These are phyloP conservation scores for Penicillium atrosanguineum DNA, from an alignment of 495 filamentous ascomycete genomes.

Conservation along the genomic window DNA sequence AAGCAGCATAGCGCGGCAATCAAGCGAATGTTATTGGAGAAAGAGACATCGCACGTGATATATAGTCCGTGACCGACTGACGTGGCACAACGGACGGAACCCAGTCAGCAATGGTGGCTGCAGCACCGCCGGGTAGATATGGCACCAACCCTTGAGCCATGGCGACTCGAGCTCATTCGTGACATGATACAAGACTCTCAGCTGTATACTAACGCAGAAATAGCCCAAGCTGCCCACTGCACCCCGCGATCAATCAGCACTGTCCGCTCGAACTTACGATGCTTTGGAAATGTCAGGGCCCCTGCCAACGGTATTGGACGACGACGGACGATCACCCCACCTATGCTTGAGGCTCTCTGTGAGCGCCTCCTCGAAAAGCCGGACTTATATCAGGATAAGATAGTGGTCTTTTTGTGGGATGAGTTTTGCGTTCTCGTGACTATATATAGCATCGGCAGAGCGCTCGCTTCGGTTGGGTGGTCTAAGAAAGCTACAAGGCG, in stretches of 20 bases:
- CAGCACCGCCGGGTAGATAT: too few relatives aligned
- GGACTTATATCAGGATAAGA: slow-evolving; percentile 16
- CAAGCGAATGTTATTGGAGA: too few relatives aligned
- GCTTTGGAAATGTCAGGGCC: slow-evolving; percentile 23
- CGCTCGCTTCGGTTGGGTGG: slow-evolving; percentile 6
- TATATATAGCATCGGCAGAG: slow-evolving; percentile 3
- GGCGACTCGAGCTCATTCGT: neutral
- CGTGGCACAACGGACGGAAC: too few relatives aligned
- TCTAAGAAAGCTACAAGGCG: slow-evolving; percentile 11
- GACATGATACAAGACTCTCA: slow-evolving; percentile 4
- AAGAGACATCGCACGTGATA: too few relatives aligned
- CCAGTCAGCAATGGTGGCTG: too few relatives aligned
- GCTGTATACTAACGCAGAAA: slow-evolving; percentile 14
- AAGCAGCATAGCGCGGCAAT: too few relatives aligned
- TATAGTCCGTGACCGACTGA: too few relatives aligned
- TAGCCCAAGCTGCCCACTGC: slow-evolving; percentile 20
- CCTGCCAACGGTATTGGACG: slow-evolving; percentile 18
- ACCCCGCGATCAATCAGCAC: slow-evolving; percentile 18
- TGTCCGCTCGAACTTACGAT: slow-evolving; percentile 23
- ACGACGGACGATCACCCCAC: slow-evolving; percentile 13
- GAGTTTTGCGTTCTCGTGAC: slow-evolving; percentile 6
- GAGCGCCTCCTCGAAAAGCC: slow-evolving; percentile 19
- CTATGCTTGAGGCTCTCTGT: slow-evolving; percentile 21
- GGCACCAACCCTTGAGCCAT: slow-evolving; percentile 7
- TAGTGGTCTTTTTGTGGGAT: slow-evolving; percentile 16